A percentile compares a stretch with the other conserved stretches of the same genome.
Evolutionary conservation across 306 rosid species (phyloP).

Genomic region (Styphnolobium japonicum): DNA sequence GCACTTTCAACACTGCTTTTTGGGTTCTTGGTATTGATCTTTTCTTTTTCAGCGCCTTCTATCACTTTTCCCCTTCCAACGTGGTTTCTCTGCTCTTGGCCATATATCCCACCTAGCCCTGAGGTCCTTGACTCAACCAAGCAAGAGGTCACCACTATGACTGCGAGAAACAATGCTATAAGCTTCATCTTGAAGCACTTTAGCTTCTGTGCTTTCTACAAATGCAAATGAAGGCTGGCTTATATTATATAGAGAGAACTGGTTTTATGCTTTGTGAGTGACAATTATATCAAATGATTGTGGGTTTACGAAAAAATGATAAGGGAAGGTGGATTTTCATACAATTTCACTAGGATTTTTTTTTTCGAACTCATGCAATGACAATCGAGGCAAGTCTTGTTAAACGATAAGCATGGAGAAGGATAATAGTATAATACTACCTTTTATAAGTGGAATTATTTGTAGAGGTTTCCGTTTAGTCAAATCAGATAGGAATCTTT

Average conservation of each 20-base stretch:
- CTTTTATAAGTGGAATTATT: conserved; percentile 27
- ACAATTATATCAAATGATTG: neutral
- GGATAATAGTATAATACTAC: conserved; percentile 35
- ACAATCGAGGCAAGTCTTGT: conserved; percentile 26
- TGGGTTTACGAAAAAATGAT: conserved; percentile 12
- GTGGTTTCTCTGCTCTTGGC: conserved; percentile 43
- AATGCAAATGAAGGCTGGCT: neutral
- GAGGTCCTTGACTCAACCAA: conserved; percentile 36
- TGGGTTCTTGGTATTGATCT: conserved; percentile 21
- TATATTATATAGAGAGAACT: neutral
- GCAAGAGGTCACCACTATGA: conserved; percentile 29
- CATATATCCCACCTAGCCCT: conserved; percentile 40
- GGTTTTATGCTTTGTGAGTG: neutral
- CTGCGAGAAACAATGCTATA: conserved; percentile 31
- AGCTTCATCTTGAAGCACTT: conserved; percentile 43
- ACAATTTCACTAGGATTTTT: conserved; percentile 21
- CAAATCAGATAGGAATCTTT: conserved; percentile 25
- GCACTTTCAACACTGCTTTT: conserved; percentile 26
- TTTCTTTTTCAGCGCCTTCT: conserved; percentile 32
- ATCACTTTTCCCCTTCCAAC: conserved; percentile 25
- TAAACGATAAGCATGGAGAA: conserved; percentile 29
- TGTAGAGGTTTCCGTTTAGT: conserved; percentile 20
- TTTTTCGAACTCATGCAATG: conserved; percentile 23
- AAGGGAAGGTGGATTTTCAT: conserved; percentile 14
- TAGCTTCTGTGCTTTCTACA: neutral